Evolutionary conservation across 1,284 basidiomycete genomes (phyloP).

Genomic region (Trametes versicolor): DNA sequence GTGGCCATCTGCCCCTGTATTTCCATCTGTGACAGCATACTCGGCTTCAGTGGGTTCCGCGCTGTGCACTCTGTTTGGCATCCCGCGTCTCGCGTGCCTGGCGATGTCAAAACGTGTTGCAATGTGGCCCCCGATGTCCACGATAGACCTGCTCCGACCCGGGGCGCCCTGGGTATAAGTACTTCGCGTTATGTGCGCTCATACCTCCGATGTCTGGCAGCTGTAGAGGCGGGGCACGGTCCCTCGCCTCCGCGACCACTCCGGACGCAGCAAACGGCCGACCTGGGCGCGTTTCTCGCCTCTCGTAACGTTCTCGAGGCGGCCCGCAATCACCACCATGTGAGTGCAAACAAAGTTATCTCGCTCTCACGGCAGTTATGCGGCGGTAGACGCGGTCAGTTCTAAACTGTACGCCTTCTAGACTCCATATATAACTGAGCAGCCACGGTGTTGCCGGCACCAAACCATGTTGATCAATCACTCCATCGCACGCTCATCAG

Average conservation of each 20-base stretch:
- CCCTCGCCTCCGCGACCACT: neutral
- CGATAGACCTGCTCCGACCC: neutral
- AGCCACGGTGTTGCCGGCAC: constrained; percentile 11
- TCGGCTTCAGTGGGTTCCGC: neutral
- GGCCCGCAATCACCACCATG: constrained; percentile 5
- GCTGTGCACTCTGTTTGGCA: constrained; percentile 1
- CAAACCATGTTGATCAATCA: constrained; percentile 27
- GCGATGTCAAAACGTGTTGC: neutral
- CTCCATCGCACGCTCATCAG: constrained; percentile 21
- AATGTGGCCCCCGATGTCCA: constrained; percentile 1
- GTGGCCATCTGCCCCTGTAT: neutral
- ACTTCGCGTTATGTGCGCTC: neutral
- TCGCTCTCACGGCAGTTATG: constrained; percentile 1
- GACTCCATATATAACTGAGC: neutral
- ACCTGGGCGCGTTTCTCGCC: neutral
- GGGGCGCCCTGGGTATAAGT: neutral
- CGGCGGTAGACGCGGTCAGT: neutral
- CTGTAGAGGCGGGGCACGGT: too few species aligned
- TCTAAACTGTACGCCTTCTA: neutral
- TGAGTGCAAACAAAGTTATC: neutral
- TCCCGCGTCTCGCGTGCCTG: constrained; percentile 2
- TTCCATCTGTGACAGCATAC: neutral
- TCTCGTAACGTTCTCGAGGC: neutral
- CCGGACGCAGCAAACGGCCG: neutral
- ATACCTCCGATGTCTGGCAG: neutral